Percentiles rank a stretch among this genome's conserved stretches.
Conservation (phyloP, 495 filamentous ascomycete genomes). For the Xylaria intraflava region DNA sequence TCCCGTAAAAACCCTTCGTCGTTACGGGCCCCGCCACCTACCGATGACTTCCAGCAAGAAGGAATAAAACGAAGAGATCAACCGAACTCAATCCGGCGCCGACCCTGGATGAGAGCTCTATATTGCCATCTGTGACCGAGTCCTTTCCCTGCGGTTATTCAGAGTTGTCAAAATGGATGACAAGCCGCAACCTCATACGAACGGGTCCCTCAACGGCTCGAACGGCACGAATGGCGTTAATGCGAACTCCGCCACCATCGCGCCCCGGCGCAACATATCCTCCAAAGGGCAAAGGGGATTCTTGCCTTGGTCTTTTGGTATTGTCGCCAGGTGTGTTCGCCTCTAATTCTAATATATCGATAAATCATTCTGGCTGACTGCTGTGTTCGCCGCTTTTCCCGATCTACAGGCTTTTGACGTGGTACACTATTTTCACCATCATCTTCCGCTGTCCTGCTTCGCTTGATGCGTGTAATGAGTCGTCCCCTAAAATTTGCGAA, state of each 20-base stretch:
- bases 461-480: conserved; percentile 55
- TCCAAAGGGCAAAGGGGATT: conserved; percentile 30
- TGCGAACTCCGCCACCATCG: conserved; percentile 21
- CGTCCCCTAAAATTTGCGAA: conserved; percentile 75
- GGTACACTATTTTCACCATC: conserved; percentile 77
- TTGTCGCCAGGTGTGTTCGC: conserved; percentile 54
- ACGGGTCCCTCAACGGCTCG: conserved; percentile 27
- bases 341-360: neutral
- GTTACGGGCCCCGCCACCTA: neutral
- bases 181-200: conserved; percentile 15
- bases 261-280: conserved; percentile 14
- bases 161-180: conserved; percentile 21
- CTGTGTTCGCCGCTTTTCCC: neutral
- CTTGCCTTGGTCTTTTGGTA: conserved; percentile 46
- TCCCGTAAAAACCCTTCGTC: conserved; percentile 1
- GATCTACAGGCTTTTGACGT: conserved; percentile 60
- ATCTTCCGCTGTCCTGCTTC: conserved; percentile 76
- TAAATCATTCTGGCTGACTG: neutral
- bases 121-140: neutral
- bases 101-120: neutral
- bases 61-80: neutral
- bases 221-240: conserved; percentile 15
- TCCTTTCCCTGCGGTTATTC: neutral
- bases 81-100: neutral
- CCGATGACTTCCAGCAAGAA: neutral